Base-by-base conservation (phyloP, 2,329 filamentous ascomycete genomes). In the Exophiala calicioides region DNA sequence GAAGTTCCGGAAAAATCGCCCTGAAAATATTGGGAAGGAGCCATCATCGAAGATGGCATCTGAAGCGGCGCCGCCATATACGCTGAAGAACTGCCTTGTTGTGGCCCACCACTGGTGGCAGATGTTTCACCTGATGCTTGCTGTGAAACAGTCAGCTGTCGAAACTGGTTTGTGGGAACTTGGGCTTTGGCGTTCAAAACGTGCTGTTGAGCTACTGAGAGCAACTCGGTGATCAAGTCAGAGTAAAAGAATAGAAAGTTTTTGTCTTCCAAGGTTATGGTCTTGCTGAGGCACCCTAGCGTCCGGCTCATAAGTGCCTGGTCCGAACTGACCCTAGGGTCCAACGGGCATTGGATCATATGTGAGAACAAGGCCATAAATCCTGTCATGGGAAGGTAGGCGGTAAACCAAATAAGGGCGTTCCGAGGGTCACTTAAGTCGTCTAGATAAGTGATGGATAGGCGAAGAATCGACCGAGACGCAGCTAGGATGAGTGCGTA, bases 321-420 rank as follows among this genome's bases (percentile, higher is more conserved):
- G 30, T 50, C 47, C 10, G 21, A 27, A 6, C 21, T 23, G 13
- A 29, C 41, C 30, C 30, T 45, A 9, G 21, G 15, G 18, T 45
- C 41, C 29, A 50, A 19, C 10, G 47, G 47, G n/a, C 18, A 24
- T 5, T 50, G 36, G 9, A 50, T 12, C 5, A 50, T 45, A 13
- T 45, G 29, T 10, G 41, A 21, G 30, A 50, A 50, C 16, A 50
- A 21, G 12, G 32, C 29, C 34, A 50, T 20, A 35, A 45, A 45
- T 13, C 41, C 35, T 9, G 30, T 24, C 6, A 50, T 12, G 6
- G 47, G 47, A 23, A 44, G 45, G 31, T 44, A 50, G 7, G 40
- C 34, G 15, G 40, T 26, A 10, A 41, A 16, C 41, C 47, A 50
- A 5, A 50, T 38, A 6, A 50, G 29, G 12, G 26, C 41, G 24